These are phyloP conservation scores for Stephanodiscus minutulus DNA, from an alignment of 108 stramenopile species.

Conservation along the genomic window DNA sequence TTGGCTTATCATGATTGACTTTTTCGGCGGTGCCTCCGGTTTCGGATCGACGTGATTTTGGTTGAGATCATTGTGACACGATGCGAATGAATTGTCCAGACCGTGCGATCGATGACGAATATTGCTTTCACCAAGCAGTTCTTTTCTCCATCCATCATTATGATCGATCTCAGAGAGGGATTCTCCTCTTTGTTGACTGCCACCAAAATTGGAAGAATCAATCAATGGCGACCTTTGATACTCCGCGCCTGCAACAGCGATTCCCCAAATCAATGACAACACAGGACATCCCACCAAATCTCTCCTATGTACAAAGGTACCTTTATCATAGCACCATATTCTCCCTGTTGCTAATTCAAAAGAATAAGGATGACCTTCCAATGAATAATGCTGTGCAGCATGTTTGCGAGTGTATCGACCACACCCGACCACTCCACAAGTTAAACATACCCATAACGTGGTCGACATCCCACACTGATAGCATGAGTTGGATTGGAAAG, in stretches of 20 bases:
- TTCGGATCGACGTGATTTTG: not conserved
- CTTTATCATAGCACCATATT: constrained; percentile 93
- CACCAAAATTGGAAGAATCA: constrained; percentile 14
- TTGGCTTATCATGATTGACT: constrained; percentile 82
- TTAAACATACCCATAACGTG: constrained; percentile 94
- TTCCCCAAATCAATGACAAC: constrained; percentile 39
- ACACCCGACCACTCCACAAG: constrained; percentile 95
- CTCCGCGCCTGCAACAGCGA: constrained; percentile 10
- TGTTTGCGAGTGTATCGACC: constrained; percentile 92
- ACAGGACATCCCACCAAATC: constrained; percentile 82
- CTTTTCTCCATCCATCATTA: constrained; percentile 5
- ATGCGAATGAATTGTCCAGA: constrained; percentile 7
- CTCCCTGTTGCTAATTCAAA: constrained; percentile 92
- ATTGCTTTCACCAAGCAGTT: not conserved
- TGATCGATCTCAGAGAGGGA: constrained; percentile 3
- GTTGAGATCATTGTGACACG: constrained; percentile 14
- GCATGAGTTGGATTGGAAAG: constrained; percentile 33
- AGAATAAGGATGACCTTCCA: constrained; percentile 88
- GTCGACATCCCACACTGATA: constrained; percentile 73
- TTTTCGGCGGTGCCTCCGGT: constrained; percentile 57
- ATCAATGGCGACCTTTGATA: constrained; percentile 16
- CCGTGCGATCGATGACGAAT: not conserved
- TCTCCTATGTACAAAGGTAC: constrained; percentile 87
- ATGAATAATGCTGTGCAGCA: constrained; percentile 80
- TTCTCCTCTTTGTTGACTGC: constrained; percentile 2